phyloP scores from a whole-genome alignment of 805 yeast species.

The Starmerella kuoi region DNA sequence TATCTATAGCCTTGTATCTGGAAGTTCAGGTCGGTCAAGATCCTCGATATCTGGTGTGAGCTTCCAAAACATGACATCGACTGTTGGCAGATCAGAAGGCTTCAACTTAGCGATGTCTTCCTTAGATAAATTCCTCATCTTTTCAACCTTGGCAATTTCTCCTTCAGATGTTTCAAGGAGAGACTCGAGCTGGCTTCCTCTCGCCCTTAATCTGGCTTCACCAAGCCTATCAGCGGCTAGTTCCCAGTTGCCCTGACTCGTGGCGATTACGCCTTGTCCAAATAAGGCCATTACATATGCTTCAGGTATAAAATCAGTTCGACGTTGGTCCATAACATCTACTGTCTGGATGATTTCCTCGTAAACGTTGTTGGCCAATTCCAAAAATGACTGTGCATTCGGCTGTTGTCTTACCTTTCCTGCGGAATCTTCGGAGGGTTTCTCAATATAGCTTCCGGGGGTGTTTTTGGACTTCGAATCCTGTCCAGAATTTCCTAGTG shows the following conservation, averaged over 20 bases:
- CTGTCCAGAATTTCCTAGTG: not conserved
- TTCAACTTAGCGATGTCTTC: slow-evolving; percentile 9
- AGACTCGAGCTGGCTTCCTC: slow-evolving; percentile 51
- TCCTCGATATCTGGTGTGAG: slow-evolving; percentile 16
- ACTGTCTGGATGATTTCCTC: slow-evolving; percentile 19
- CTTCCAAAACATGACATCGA: slow-evolving; percentile 22
- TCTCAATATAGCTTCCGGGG: not conserved
- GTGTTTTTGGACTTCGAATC: not conserved
- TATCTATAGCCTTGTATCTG: slow-evolving; percentile 11
- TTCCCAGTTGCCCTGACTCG: slow-evolving; percentile 46
- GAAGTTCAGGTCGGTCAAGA: slow-evolving; percentile 14
- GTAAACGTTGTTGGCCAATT: slow-evolving; percentile 14
- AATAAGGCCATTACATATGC: slow-evolving; percentile 70
- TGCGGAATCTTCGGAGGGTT: not conserved
- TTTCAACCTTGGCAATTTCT: slow-evolving; percentile 47
- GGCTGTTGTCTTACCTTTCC: slow-evolving; percentile 2
- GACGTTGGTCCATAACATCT: slow-evolving; percentile 15
- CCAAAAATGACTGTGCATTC: slow-evolving; percentile 12
- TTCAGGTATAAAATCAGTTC: slow-evolving; percentile 36
- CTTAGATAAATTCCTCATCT: slow-evolving; percentile 6
- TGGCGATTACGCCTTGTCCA: slow-evolving; percentile 68
- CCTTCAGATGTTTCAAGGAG: slow-evolving; percentile 51
- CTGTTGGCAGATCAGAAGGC: slow-evolving; percentile 15
- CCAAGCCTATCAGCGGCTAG: slow-evolving; percentile 50
- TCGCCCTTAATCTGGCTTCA: slow-evolving; percentile 60